Percentiles rank a stretch among this genome's conserved stretches.
Evolutionary conservation across 257 asterid genomes (phyloP).

Genomic region (Coffea eugenioides): DNA sequence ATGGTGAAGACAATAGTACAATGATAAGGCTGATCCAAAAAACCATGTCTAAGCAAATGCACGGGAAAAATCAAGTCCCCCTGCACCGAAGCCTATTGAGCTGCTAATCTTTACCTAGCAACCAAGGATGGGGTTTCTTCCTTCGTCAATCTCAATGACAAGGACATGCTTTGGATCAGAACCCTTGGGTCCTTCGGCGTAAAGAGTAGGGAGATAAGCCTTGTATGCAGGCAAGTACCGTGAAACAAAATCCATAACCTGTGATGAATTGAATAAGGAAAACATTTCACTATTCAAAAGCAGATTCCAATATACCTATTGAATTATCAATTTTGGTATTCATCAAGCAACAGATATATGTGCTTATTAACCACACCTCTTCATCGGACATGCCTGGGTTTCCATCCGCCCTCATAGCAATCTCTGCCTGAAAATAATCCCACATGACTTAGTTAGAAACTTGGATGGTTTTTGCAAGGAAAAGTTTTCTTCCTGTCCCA

Average conservation of each 20-base stretch:
- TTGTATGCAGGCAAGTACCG: slow-evolving; percentile 92
- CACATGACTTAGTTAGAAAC: slow-evolving; percentile 16
- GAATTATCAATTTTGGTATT: neutral
- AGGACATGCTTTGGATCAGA: slow-evolving; percentile 69
- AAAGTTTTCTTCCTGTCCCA: neutral
- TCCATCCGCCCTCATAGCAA: slow-evolving; percentile 89
- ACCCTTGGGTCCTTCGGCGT: slow-evolving; percentile 92
- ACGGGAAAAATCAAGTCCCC: neutral
- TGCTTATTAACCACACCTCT: slow-evolving; percentile 47
- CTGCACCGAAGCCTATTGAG: slow-evolving; percentile 8
- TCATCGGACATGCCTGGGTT: slow-evolving; percentile 82
- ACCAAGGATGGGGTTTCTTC: slow-evolving; percentile 87
- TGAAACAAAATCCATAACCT: slow-evolving; percentile 90
- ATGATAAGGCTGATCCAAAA: too few relatives aligned
- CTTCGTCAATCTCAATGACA: slow-evolving; percentile 77
- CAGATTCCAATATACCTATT: neutral
- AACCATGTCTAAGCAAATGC: neutral
- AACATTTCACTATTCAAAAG: neutral
- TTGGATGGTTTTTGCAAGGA: neutral
- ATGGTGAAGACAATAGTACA: neutral
- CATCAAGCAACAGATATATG: neutral
- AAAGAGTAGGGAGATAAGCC: slow-evolving; percentile 92
- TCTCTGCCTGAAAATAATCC: slow-evolving; percentile 67
- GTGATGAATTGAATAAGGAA: slow-evolving; percentile 6
- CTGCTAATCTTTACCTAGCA: slow-evolving; percentile 34